Evolutionary conservation across 345 rosid species (phyloP), one percentile per base, ranked within the genome.

Genomic region (Brassica napus): DNA sequence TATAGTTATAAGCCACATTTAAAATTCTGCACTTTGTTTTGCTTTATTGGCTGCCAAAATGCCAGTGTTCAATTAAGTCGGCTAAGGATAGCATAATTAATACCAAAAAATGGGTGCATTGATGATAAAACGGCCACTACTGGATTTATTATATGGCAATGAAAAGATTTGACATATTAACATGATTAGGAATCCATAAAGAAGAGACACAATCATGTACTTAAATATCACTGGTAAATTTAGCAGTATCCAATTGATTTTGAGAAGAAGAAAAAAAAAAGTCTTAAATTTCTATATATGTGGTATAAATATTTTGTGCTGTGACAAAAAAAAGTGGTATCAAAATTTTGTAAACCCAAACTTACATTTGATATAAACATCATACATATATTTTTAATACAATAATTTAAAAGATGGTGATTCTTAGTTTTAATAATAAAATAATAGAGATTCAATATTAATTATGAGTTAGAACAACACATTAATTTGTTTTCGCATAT

Each of bases 41-140:
- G 31, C 79, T 76, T 75, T 68, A 58, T 75, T 58, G 73, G 60
- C 73, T 11, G 73, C 24, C 34, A 21, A 16, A 39, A 23, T 39
- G 60, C 32, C 15, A 57, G 7, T 16, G n/a, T 75, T 58, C 68
- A 58, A 39, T 16, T 58, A 67, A 67, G 73, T 75, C 59, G 79
- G 79, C 47, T 6, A 75, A 67, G 28, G 32, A 26, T 32, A 9
- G 4, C 28, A n/a, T 74, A 49, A 30, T 24, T 3, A 24, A 11
- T 24, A 59, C 6, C 2, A 42, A 0, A 26, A 21, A 73, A 1
- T 24, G 10, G n/a, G 10, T 23, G 28, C 24, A n/a, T 35, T 32
- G 55, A 63, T 47, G 47, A 62, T 63, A 60, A 55, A 54, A 57
- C 34, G 74, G 11, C 21, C 26, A 71, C 52, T 16, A 65, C n/a